Evolutionary conservation across 1,284 basidiomycete species (phyloP), one percentile per base, ranked within the genome.

Genomic region (Leccinum insolens): DNA sequence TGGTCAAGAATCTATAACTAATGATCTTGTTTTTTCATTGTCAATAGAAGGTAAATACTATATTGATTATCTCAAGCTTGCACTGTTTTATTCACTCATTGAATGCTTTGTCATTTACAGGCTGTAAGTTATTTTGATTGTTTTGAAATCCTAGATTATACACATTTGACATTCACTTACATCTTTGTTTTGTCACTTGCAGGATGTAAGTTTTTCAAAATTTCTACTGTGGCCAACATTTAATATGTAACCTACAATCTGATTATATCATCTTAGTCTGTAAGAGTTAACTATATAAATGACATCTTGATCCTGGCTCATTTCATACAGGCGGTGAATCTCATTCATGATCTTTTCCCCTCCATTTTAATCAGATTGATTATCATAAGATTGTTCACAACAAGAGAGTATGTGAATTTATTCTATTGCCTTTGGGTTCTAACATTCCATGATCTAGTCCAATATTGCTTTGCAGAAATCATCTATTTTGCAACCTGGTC

Each of bases 21-120:
- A 3, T 11, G 3, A 46, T 28, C n/a, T n/a, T 25, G 28, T 28
- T 11, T 0, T 4, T n/a, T n/a, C 2, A 9, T 46, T n/a, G 0
- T n/a, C 2, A 39, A 46, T n/a, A 46, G 44, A 9, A 5, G 17
- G 44, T 46, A 6, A 17, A 3, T 46, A 11, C 0, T 46, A 5
- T n/a, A 46, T 46, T 17, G 1, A 0, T 41, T 0, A 41, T 8
- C 39, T 41, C 2, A 41, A 7, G 3, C 7, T 15, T 15, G 14
- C 15, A 15, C 9, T 11, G 34, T 37, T 15, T 41, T 8, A 8
- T 44, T 44, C 7, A 11, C 34, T 37, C 22, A 22, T n/a, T 22
- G 4, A 11, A 37, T 37, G 34, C 11, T 11, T 37, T 37, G 34
- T 37, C 11, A 17, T 8, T 9, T 8, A 17, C 41, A 46, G 44